Conservation (phyloP, 2,329 filamentous ascomycete genomes). For the Colletotrichum musicola region DNA sequence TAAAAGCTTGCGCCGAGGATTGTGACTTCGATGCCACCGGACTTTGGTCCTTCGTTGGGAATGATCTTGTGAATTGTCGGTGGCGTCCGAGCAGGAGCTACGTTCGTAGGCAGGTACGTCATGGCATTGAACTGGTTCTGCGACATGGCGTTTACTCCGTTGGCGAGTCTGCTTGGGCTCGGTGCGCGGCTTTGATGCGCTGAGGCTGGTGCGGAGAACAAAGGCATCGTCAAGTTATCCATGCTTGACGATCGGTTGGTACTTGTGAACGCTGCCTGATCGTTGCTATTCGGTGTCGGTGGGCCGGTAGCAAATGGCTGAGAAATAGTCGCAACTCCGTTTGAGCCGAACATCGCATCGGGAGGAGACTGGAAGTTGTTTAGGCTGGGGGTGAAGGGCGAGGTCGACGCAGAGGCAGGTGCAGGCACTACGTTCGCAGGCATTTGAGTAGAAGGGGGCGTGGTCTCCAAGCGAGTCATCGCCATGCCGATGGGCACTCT, state of each 20-base stretch:
- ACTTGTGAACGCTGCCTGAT: slow-evolving; percentile 69
- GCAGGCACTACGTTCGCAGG: slow-evolving; percentile 53
- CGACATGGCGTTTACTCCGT: slow-evolving; percentile 56
- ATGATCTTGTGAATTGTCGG: slow-evolving; percentile 85
- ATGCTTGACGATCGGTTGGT: slow-evolving; percentile 72
- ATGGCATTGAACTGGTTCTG: slow-evolving; percentile 62
- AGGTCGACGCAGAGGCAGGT: slow-evolving; percentile 58
- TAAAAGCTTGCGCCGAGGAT: slow-evolving; percentile 85
- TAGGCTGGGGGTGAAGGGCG: slow-evolving; percentile 66
- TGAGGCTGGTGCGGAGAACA: slow-evolving; percentile 80
- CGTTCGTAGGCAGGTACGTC: slow-evolving; percentile 63
- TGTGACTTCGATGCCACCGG: slow-evolving; percentile 88
- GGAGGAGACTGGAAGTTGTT: slow-evolving; percentile 56
- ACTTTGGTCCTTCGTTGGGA: slow-evolving; percentile 83
- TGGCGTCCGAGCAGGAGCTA: slow-evolving; percentile 60
- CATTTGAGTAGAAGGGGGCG: slow-evolving; percentile 54
- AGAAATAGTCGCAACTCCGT: slow-evolving; percentile 40
- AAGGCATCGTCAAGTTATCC: slow-evolving; percentile 72
- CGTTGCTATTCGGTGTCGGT: slow-evolving; percentile 74
- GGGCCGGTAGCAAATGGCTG: slow-evolving; percentile 66
- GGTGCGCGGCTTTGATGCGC: slow-evolving; percentile 82
- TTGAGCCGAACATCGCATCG: slow-evolving; percentile 49
- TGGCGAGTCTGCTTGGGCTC: slow-evolving; percentile 72
- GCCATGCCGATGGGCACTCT: slow-evolving; percentile 80
- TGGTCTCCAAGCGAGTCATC: slow-evolving; percentile 85